Base-by-base conservation (phyloP, 2,329 filamentous ascomycete species). In the Claviceps africana region DNA sequence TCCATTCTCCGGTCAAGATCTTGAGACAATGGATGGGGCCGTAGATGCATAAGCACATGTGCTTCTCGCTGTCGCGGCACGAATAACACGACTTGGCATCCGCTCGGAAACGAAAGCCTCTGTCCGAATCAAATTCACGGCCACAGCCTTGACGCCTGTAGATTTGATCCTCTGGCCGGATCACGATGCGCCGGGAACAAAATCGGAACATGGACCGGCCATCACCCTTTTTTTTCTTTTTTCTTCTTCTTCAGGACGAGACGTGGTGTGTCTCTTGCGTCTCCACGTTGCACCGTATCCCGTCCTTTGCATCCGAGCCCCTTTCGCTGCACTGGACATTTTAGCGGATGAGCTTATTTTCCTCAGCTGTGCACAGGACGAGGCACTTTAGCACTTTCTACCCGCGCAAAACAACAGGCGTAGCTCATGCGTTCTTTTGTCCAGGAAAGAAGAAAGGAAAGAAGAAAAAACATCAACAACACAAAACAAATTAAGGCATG, bases 191-290 rank as follows among this genome's bases (percentile, higher is more conserved):
- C 52, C 6, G 21, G 8, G 33, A 46, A 49, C 46, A 37, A 48
- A 47, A 55, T 55, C 52, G 54, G 46, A 42, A 47, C 50, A 40
- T 50, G 35, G 52, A 53, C 54, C 28, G 54, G 49, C 46, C 45
- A 55, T 55, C 54, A 48, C 15, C 1, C 2, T 51, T 35, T 51
- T 37, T n/a, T 42, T 35, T 44, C 47, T 21, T 19, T 3, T 47
- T 35, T n/a, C n/a, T n/a, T n/a, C n/a, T n/a, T n/a, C n/a, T n/a
- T n/a, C n/a, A n/a, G n/a, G n/a, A n/a, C n/a, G n/a, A n/a, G n/a
- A n/a, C n/a, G n/a, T n/a, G n/a, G n/a, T n/a, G n/a, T n/a, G 10
- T 47, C 8, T 47, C 13, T 47, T 35, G 11, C 5, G 28, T n/a
- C n/a, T 21, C 21, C 15, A 40, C 25, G 15, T 30, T 22, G 17